Evolutionary conservation across 1,139 yeast species (phyloP).

Genomic region (Scheffersomyces parashehatae): DNA sequence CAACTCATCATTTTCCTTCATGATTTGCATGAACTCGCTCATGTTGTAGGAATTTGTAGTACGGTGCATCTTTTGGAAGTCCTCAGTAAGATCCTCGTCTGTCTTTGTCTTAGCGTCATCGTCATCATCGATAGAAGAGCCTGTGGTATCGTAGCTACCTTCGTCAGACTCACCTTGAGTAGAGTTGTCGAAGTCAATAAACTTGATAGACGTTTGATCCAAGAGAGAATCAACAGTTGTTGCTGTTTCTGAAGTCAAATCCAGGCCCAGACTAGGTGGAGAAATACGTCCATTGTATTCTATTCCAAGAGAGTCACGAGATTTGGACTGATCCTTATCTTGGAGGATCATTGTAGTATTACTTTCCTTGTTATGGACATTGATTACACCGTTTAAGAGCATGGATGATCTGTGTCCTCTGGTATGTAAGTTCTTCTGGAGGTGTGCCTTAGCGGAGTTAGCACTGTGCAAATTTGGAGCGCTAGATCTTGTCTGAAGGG

Average conservation of each 20-base stretch:
- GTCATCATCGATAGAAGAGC: constrained; percentile 2
- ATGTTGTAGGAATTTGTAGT: constrained; percentile 25
- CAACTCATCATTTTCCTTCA: constrained; percentile 13
- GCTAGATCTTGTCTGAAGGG: constrained; percentile 24
- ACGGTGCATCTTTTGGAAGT: constrained; percentile 15
- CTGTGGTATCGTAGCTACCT: constrained; percentile 3
- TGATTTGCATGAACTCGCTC: constrained; percentile 20
- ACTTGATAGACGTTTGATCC: constrained; percentile 23
- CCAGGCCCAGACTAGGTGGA: not conserved
- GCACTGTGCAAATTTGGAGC: constrained; percentile 21
- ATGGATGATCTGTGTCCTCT: constrained; percentile 6
- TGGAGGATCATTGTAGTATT: not conserved
- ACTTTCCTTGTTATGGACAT: not conserved
- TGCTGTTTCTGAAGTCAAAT: constrained; percentile 12
- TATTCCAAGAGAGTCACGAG: not conserved
- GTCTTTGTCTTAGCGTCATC: not conserved
- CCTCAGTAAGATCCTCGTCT: not conserved
- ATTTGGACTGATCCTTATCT: not conserved
- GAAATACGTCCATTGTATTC: not conserved
- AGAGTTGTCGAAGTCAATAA: constrained; percentile 18
- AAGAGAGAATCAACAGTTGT: constrained; percentile 19
- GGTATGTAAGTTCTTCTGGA: constrained; percentile 2
- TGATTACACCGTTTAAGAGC: constrained; percentile 1
- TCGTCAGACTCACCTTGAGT: constrained; percentile 7
- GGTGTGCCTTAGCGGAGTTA: constrained; percentile 4